Evolutionary conservation across 139 green algal species (phyloP), one percentile per base, ranked within the genome.

Genomic region (Coccomyxa sp.): DNA sequence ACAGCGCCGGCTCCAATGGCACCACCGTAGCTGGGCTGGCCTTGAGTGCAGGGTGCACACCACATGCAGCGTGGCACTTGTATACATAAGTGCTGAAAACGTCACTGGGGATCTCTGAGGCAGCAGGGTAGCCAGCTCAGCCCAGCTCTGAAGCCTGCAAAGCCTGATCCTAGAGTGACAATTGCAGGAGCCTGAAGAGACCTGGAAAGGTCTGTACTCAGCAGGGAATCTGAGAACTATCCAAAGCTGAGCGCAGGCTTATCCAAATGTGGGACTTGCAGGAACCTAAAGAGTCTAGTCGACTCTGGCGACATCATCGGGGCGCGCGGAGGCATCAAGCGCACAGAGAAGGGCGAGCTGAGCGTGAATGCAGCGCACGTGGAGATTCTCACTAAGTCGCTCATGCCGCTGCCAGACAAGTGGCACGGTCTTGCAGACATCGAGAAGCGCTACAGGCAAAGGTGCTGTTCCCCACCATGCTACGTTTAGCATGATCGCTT

Each of bases 331-430:
- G 86, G 86, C 73, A 72, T 99, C 12, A 96, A 93, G 82, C 85
- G 94, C 24, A 99, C 96, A 8, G 95, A 99, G 12, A 97, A 97
- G 82, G 97, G 97, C 0, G 95, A 98, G 88, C 84, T 97, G 36
- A 94, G 86, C 3, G 89, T 98, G 68, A 79, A 91, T 70, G 91
- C 87, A 6, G 77, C 73, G 0, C 16, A 34, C 31, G 18, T 83
- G 77, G 83, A 93, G 81, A 89, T 99, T 34, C 86, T 99, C 22
- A 98, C 95, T 76, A 99, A 99, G 90, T 92, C 92, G 7, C 81
- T 99, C 58, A 88, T 91, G 54, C 96, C 97, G 1, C 88, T 99
- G 75, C 97, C 97, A 0, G 97, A 99, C 89, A 99, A 99, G 88
- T 99, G 89, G 86, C 94, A 98, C 76, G 97, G 97, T 7, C 91